phyloP scores from a whole-genome alignment of 2,329 filamentous ascomycete species.

The Neospermospora avenae region DNA sequence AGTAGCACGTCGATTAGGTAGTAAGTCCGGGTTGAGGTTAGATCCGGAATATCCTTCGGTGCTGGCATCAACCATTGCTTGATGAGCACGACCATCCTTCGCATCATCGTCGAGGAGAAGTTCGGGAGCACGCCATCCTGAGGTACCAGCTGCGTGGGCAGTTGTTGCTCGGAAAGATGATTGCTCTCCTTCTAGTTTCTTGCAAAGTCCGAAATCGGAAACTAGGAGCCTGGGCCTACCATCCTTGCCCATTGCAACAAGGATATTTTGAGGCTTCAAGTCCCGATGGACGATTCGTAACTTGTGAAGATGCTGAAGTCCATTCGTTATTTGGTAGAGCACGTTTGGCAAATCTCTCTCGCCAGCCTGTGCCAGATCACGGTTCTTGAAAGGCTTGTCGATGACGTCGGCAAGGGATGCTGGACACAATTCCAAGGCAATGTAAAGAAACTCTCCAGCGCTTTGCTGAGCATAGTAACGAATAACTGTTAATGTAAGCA shows the following conservation, averaged over 20 bases:
- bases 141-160: conserved; percentile 87
- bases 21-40: conserved; percentile 55
- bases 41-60: conserved; percentile 60
- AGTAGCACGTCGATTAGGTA: conserved; percentile 74
- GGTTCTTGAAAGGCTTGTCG: conserved; percentile 66
- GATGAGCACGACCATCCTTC: conserved; percentile 40
- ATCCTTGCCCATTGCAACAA: conserved; percentile 72
- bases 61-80: conserved; percentile 46
- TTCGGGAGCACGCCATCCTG: conserved; percentile 95
- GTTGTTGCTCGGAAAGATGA: conserved; percentile 95
- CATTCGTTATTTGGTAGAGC: conserved; percentile 84
- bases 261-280: conserved; percentile 95
- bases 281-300: conserved; percentile 95
- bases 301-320: conserved; percentile 83
- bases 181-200: conserved; percentile 91
- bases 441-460: conserved; percentile 89
- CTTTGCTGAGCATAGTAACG: conserved; percentile 93
- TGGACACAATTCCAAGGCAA: conserved; percentile 89
- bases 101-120: conserved; percentile 78
- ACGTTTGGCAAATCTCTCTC: conserved; percentile 75
- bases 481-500: conserved; percentile 60
- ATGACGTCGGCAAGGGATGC: conserved; percentile 91
- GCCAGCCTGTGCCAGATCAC: conserved; percentile 67
- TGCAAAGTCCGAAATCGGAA: conserved; percentile 96
- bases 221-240: conserved; percentile 81